Percentiles rank a stretch among this genome's conserved stretches.
Evolutionary conservation across 176 grass and related monocot genomes (phyloP).

Genomic region (Guadua angustifolia): DNA sequence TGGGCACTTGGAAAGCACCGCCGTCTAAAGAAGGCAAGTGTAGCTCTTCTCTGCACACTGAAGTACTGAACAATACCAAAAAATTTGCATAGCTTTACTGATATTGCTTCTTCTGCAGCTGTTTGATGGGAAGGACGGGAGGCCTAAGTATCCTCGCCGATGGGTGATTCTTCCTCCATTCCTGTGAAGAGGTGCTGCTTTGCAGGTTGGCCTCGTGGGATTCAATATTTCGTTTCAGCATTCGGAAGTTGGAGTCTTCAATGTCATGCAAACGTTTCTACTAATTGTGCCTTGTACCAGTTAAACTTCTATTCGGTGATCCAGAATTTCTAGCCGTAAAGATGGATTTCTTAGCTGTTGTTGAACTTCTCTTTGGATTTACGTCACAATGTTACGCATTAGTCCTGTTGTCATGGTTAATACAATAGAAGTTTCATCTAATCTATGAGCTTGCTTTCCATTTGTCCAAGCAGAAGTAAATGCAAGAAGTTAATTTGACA

Average conservation of each 20-base stretch:
- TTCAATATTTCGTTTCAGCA: not conserved
- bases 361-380: not conserved
- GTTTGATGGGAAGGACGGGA: conserved; percentile 87
- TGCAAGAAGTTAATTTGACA: not conserved
- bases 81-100: conserved; percentile 11
- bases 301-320: conserved; percentile 4
- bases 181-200: conserved; percentile 42
- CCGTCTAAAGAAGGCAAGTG: conserved; percentile 83
- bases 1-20: conserved; percentile 89
- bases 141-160: conserved; percentile 77
- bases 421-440: not conserved
- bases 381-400: not conserved
- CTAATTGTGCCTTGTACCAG: conserved; percentile 34
- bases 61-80: not conserved
- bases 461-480: conserved; percentile 30
- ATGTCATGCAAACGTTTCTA: conserved; percentile 20
- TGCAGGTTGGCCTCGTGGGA: not conserved
- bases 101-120: conserved; percentile 58
- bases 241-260: conserved; percentile 3
- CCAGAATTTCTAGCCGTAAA: conserved; percentile 27
- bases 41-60: not conserved
- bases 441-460: not conserved
- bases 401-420: not conserved
- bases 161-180: conserved; percentile 96
- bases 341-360: conserved; percentile 26